Evolutionary conservation across 495 filamentous ascomycete genomes (phyloP), one percentile per base, ranked within the genome.

Genomic region (Symbiotaphrina buchneri): DNA sequence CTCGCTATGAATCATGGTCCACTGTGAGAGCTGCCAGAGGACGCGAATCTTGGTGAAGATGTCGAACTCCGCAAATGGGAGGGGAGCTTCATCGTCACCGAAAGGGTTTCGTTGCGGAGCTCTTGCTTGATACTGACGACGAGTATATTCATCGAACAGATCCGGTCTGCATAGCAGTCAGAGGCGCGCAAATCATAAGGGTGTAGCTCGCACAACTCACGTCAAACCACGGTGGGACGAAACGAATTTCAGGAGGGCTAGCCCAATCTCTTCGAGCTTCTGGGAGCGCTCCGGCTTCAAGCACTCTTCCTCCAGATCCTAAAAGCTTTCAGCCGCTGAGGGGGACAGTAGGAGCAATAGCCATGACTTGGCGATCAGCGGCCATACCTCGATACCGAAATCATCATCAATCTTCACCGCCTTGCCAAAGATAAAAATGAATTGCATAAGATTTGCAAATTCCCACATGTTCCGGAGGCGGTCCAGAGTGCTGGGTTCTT

Each of bases 401-500:
- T 74, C 68, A 40, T 87, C 74, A 45, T 85, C 77, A 35, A 92
- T 74, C 53, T 85, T 90, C 51, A 90, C 71, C 26, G 74, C 68
- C 39, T 73, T 69, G 18, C 83, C 83, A 52, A 97, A 97, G 32
- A 82, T 64, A 41, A 69, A 70, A 32, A 94, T 75, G 56, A 80
- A 97, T 52, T 97, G 87, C 56, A 74, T 82, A 4, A 97, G 61
- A 46, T 81, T 83, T 28, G 87, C 79, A 51, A 97, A 93, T 49
- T 94, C 77, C 83, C 87, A 94, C 55, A 71, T 74, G 47, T 77
- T 87, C 29, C 85, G 62, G 35, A 97, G 60, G 38, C 61, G 68
- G 28, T 73, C 54, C 15, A 92, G 60, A 33, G 71, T 38, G 30
- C 52, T 55, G 27, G 48, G 46, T 39, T 68, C 59, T 39, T 67